Percentiles rank a stretch among this genome's conserved stretches.
Conservation (phyloP, 2,329 filamentous ascomycete genomes). For the Colletotrichum sp. region DNA sequence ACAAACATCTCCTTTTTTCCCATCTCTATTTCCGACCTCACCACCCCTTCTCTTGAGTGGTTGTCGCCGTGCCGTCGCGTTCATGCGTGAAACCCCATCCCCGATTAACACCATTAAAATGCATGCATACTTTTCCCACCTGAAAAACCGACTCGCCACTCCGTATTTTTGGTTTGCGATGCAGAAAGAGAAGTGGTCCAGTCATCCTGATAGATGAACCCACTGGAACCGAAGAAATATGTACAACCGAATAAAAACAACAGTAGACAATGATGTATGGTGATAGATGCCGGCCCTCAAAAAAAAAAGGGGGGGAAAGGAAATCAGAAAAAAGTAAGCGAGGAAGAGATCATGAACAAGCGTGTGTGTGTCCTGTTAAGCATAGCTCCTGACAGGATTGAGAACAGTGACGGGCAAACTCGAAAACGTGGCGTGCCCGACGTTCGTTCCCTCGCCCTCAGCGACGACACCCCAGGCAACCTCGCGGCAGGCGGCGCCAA, state of each 20-base stretch:
- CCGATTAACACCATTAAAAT: conserved; percentile 7
- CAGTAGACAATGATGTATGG: background rate
- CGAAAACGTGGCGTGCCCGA: conserved; percentile 52
- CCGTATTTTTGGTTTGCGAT: background rate
- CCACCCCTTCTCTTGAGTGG: background rate
- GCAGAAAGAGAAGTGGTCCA: background rate
- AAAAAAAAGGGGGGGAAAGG: too few species aligned
- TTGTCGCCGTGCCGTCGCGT: background rate
- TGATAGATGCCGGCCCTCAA: background rate
- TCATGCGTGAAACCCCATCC: background rate
- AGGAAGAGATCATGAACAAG: background rate
- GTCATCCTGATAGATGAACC: background rate
- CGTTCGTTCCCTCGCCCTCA: conserved; percentile 39
- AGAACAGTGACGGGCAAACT: conserved; percentile 37
- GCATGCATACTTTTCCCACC: background rate
- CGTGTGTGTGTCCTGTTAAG: conserved; percentile 25
- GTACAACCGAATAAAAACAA: background rate
- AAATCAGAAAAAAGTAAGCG: background rate
- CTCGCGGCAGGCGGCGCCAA: conserved; percentile 38
- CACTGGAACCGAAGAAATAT: background rate
- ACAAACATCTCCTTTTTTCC: background rate
- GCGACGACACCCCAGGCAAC: conserved; percentile 53
- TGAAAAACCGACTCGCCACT: background rate
- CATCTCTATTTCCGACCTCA: background rate
- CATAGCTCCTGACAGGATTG: conserved; percentile 42